phyloP scores from a whole-genome alignment of 2,329 filamentous ascomycete species.

The Hymenoscyphus occultus region DNA sequence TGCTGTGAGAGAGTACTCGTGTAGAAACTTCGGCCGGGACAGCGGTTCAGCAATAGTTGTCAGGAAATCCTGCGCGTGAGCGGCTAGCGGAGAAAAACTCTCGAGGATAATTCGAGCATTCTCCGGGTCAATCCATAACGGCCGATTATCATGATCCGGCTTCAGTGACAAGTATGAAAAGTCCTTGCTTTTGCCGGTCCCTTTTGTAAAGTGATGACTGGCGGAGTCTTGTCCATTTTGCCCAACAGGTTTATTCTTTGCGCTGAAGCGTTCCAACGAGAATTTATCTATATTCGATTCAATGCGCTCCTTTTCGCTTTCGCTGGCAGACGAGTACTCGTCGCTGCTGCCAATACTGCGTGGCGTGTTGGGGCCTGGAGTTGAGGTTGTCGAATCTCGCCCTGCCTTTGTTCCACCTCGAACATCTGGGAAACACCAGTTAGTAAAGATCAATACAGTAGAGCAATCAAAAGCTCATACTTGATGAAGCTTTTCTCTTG shows the following conservation, averaged over 20 bases:
- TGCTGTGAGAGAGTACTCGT: slow-evolving; percentile 88
- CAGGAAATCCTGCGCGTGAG: slow-evolving; percentile 87
- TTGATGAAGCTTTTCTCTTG: slow-evolving; percentile 65
- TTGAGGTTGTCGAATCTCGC: slow-evolving; percentile 55
- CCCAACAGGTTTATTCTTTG: slow-evolving; percentile 18
- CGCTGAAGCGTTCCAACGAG: slow-evolving; percentile 39
- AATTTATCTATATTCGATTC: slow-evolving; percentile 58
- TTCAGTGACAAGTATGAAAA: slow-evolving; percentile 82
- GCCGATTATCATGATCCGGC: slow-evolving; percentile 82
- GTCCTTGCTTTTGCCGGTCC: slow-evolving; percentile 41
- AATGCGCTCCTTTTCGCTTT: slow-evolving; percentile 12
- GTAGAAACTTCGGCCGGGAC: slow-evolving; percentile 83
- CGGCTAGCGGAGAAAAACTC: slow-evolving; percentile 85
- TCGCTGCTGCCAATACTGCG: slow-evolving; percentile 53
- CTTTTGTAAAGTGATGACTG: slow-evolving; percentile 35
- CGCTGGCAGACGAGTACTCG: slow-evolving; percentile 48
- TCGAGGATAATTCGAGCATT: slow-evolving; percentile 88
- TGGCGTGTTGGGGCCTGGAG: slow-evolving; percentile 58
- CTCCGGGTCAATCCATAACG: slow-evolving; percentile 88
- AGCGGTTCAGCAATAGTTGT: slow-evolving; percentile 94
- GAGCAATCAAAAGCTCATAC: slow-evolving; percentile 40
- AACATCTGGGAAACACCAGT: slow-evolving; percentile 40
- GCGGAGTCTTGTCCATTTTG: slow-evolving; percentile 32
- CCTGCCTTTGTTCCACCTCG: slow-evolving; percentile 53
- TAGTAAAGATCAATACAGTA: slow-evolving; percentile 24